Percentiles rank a stretch among this genome's conserved stretches.
These are phyloP conservation scores for Saccharomycopsis babjevae DNA, from an alignment of 805 yeast genomes.

Conservation along the genomic window DNA sequence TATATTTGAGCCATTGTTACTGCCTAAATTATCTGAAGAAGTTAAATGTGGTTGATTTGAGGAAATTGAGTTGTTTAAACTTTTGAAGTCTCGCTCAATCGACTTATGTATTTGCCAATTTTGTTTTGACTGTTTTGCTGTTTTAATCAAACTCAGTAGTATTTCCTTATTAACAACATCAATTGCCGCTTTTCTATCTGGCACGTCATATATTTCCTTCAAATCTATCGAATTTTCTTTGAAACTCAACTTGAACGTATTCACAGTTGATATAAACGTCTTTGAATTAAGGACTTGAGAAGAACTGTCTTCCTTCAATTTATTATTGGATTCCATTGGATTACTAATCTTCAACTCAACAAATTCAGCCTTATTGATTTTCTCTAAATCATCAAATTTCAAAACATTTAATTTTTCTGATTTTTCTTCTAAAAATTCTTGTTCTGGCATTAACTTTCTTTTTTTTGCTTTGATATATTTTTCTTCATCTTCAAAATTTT, in stretches of 20 bases:
- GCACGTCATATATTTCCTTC: slow-evolving; percentile 17
- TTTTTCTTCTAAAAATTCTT: slow-evolving; percentile 28
- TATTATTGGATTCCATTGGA: background rate
- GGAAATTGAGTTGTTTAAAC: background rate
- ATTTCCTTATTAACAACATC: slow-evolving; percentile 19
- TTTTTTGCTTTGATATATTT: slow-evolving; percentile 27
- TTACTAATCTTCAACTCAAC: slow-evolving; percentile 36
- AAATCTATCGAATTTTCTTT: slow-evolving; percentile 6
- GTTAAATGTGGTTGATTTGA: background rate
- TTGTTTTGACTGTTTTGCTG: slow-evolving; percentile 17
- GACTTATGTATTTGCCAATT: slow-evolving; percentile 13
- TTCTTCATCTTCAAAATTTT: slow-evolving; percentile 35
- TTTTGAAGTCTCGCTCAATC: slow-evolving; percentile 7
- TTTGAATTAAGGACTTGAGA: background rate
- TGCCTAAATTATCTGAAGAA: background rate
- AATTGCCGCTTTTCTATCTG: slow-evolving; percentile 24
- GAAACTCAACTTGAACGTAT: background rate
- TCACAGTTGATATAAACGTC: background rate
- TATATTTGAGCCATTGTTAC: background rate
- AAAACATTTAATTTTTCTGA: slow-evolving; percentile 36
- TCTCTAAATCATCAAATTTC: slow-evolving; percentile 42
- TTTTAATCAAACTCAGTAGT: slow-evolving; percentile 2
- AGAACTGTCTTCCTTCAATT: background rate
- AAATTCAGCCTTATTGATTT: slow-evolving; percentile 37
- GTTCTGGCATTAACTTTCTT: slow-evolving; percentile 20